Evolutionary conservation across 2,329 filamentous ascomycete genomes (phyloP).

Genomic region (Hymenoscyphus repandus): DNA sequence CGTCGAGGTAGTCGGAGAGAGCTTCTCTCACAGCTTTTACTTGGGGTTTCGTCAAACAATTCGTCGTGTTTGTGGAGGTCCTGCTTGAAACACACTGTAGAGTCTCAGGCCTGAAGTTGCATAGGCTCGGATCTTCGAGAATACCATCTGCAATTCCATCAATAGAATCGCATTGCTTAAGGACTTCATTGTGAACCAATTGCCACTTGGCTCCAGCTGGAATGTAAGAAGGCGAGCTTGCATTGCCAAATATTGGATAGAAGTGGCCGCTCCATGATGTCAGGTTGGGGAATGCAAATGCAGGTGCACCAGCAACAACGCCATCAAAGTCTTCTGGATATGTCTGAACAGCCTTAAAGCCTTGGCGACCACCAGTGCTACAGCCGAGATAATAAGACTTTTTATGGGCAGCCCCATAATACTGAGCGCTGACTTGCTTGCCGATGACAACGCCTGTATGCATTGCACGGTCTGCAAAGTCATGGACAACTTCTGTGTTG

Average conservation of each 20-base stretch:
- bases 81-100: slow-evolving; percentile 14
- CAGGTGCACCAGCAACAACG: slow-evolving; percentile 37
- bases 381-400: slow-evolving; percentile 38
- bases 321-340: slow-evolving; percentile 39
- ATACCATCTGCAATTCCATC: slow-evolving; percentile 36
- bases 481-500: slow-evolving; percentile 21
- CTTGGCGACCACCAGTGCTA: slow-evolving; percentile 38
- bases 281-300: slow-evolving; percentile 21
- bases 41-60: slow-evolving; percentile 41
- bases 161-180: slow-evolving; percentile 35
- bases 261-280: slow-evolving; percentile 16
- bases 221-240: slow-evolving; percentile 8
- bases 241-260: slow-evolving; percentile 13
- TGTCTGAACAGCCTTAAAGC: slow-evolving; percentile 36
- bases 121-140: slow-evolving; percentile 35
- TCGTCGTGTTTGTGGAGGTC: slow-evolving; percentile 28
- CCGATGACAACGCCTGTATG: slow-evolving; percentile 21
- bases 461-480: slow-evolving; percentile 24
- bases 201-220: slow-evolving; percentile 17
- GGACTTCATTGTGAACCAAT: slow-evolving; percentile 23
- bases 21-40: slow-evolving; percentile 38
- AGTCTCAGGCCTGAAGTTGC: slow-evolving; percentile 29
- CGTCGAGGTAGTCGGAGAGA: slow-evolving; percentile 38
- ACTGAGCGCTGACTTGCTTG: slow-evolving; percentile 28
- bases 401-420: slow-evolving; percentile 30